These are phyloP conservation scores for Kwoniella mangroviensis DNA, from an alignment of 768 basidiomycete genomes.

Conservation along the genomic window DNA sequence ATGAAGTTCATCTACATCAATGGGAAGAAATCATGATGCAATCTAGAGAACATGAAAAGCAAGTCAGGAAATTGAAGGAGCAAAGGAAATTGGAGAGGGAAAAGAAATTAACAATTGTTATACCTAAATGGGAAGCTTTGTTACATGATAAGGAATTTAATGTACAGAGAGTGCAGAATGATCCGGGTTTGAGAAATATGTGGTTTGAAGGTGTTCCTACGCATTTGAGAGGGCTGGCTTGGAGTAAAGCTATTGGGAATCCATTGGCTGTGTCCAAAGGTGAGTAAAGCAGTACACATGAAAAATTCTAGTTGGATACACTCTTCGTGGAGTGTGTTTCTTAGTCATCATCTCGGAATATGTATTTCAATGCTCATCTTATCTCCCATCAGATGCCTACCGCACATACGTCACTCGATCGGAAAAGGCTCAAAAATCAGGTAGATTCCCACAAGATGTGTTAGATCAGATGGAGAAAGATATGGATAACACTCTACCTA, in stretches of 20 bases:
- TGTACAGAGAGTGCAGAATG: constrained; percentile 31
- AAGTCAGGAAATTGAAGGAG: constrained; percentile 30
- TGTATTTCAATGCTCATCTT: not conserved
- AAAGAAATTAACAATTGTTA: constrained; percentile 37
- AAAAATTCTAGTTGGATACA: not conserved
- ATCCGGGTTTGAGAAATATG: constrained; percentile 42
- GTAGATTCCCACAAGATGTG: constrained; percentile 49
- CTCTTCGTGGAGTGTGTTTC: not conserved
- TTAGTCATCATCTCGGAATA: too few species aligned
- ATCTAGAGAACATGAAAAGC: constrained; percentile 43
- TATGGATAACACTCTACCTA: constrained; percentile 43
- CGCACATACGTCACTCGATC: constrained; percentile 43
- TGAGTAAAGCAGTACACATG: constrained; percentile 15
- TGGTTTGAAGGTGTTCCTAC: constrained; percentile 55
- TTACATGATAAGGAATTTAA: constrained; percentile 39
- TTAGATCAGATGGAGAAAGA: constrained; percentile 49
- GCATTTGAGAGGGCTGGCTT: constrained; percentile 54
- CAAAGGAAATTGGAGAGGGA: constrained; percentile 42
- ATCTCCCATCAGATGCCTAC: constrained; percentile 41
- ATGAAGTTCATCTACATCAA: constrained; percentile 51
- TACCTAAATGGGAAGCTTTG: constrained; percentile 49
- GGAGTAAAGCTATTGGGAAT: constrained; percentile 54
- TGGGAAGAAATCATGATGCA: constrained; percentile 57
- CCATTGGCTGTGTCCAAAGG: constrained; percentile 52
- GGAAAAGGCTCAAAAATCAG: constrained; percentile 39